Evolutionary conservation across 148 eudicot genomes (phyloP).

Genomic region (Fallopia convolvulus): DNA sequence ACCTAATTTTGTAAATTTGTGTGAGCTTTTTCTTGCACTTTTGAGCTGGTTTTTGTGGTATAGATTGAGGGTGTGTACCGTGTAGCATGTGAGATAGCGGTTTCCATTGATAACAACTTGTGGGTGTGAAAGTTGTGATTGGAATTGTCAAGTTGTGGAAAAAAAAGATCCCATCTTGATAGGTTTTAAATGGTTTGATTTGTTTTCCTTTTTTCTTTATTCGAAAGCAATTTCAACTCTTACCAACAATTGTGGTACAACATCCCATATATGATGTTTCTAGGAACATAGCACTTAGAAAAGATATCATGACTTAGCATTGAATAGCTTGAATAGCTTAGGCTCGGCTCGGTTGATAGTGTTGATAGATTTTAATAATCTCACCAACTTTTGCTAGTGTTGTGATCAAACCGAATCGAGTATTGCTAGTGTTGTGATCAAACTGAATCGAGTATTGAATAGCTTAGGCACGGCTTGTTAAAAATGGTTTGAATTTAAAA

Average conservation of each 20-base stretch:
- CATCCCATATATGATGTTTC: neutral
- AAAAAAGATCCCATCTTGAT: neutral
- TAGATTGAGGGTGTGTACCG: neutral
- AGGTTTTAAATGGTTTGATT: neutral
- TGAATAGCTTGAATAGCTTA: no score
- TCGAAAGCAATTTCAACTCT: neutral
- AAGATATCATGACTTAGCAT: no score
- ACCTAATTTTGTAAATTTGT: slow-evolving; percentile 9
- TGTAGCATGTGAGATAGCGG: neutral
- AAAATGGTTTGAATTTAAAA: no score
- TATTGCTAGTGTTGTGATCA: no score
- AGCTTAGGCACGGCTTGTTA: no score
- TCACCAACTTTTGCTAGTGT: no score
- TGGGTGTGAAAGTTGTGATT: slow-evolving; percentile 8
- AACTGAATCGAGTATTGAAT: no score
- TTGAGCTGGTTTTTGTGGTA: slow-evolving; percentile 9
- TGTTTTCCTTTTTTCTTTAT: neutral
- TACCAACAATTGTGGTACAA: no score
- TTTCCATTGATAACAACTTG: neutral
- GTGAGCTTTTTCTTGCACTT: slow-evolving; percentile 7
- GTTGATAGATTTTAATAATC: no score
- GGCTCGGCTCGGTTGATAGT: no score
- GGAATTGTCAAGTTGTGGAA: neutral
- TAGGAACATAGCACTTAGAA: neutral
- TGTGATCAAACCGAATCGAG: no score